Evolutionary conservation across 495 filamentous ascomycete species (phyloP).

Genomic region (Copromyces sp.): DNA sequence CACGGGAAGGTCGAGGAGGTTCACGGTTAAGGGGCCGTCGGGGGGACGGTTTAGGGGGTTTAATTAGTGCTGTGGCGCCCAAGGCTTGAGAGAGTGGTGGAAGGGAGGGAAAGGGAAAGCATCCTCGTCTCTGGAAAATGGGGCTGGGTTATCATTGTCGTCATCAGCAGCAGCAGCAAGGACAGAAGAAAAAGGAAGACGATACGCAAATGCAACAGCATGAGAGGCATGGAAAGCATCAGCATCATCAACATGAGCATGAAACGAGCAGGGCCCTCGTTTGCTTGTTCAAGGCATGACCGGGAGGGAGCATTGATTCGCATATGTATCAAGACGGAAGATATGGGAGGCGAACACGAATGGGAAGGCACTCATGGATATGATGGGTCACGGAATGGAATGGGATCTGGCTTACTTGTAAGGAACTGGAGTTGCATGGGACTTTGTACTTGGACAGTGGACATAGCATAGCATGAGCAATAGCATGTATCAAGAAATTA

Average conservation of each 20-base stretch:
- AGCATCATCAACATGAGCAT: background rate
- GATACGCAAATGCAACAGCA: background rate
- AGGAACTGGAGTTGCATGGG: no score
- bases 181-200: background rate
- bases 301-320: no score
- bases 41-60: background rate
- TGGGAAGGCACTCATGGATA: no score
- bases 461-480: no score
- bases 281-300: no score
- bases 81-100: background rate
- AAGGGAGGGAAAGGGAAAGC: background rate
- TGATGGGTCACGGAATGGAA: no score
- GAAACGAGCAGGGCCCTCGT: background rate
- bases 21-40: background rate
- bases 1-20: constrained; percentile 28
- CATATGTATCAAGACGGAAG: no score
- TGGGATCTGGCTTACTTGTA: no score
- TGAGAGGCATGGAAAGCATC: background rate
- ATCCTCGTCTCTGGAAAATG: background rate
- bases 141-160: background rate
- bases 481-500: no score
- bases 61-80: background rate
- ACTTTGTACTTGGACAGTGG: no score
- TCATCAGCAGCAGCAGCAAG: background rate
- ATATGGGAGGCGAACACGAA: no score